Evolutionary conservation across 768 basidiomycete species (phyloP).

Genomic region (Zangia roseola): DNA sequence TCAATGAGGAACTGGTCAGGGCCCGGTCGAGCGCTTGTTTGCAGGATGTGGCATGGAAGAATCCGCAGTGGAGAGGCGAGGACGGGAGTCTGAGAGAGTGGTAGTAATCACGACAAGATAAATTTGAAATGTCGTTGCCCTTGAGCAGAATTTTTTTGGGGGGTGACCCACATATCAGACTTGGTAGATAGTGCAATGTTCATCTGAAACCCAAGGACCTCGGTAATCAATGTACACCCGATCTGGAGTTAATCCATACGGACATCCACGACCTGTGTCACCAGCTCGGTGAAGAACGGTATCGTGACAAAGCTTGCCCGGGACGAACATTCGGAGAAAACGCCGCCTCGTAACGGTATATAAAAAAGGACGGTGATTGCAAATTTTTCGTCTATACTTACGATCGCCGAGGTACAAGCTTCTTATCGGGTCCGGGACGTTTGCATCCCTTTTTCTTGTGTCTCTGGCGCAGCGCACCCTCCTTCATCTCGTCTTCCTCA

Average conservation of each 20-base stretch:
- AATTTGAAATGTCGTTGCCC: conserved; percentile 8
- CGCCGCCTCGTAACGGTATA: background rate
- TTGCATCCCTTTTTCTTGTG: background rate
- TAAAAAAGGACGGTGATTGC: conserved; percentile 3
- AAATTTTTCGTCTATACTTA: conserved; percentile 5
- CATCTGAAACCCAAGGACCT: background rate
- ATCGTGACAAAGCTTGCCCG: background rate
- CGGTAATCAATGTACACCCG: background rate
- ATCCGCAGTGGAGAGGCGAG: conserved; percentile 51
- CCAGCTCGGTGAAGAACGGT: conserved; percentile 8
- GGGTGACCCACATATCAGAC: too few relatives aligned
- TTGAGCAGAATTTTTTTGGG: too few relatives aligned
- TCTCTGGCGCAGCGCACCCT: conserved; percentile 1
- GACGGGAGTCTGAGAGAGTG: conserved; percentile 57
- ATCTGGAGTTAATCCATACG: background rate
- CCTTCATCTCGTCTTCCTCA: conserved; percentile 11
- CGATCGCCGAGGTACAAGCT: background rate
- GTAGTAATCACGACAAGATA: conserved; percentile 24
- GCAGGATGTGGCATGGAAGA: conserved; percentile 18
- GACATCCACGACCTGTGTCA: background rate
- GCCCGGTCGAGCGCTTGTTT: conserved; percentile 18
- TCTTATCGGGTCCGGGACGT: background rate
- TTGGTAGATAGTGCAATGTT: background rate
- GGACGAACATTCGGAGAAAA: background rate
- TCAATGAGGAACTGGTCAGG: conserved; percentile 57